Conservation (phyloP, 495 filamentous ascomycete genomes). For the Filosporella fistucella region DNA sequence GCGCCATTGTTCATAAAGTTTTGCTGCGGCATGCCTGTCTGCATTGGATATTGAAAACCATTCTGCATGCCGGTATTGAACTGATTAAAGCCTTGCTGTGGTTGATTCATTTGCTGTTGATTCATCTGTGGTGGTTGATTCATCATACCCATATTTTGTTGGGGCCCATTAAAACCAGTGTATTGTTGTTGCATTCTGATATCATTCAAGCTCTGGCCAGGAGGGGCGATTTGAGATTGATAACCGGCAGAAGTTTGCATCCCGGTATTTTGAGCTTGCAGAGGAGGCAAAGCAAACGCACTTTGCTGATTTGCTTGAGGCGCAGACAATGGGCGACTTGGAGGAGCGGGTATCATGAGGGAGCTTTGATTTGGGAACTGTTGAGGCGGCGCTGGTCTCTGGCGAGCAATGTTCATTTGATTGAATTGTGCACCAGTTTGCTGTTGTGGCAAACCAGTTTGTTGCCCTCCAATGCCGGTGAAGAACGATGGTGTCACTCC, state of each 20-base stretch:
- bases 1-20: constrained; percentile 36
- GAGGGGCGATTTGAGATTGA: constrained; percentile 53
- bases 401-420: constrained; percentile 45
- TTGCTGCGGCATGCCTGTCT: constrained; percentile 21
- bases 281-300: constrained; percentile 61
- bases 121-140: constrained; percentile 36
- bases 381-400: constrained; percentile 70
- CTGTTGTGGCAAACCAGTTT: constrained; percentile 28
- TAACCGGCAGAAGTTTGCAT: constrained; percentile 34
- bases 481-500: constrained; percentile 39
- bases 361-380: constrained; percentile 52
- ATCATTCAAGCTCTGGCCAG: constrained; percentile 72
- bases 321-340: constrained; percentile 79
- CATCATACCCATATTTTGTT: constrained; percentile 27
- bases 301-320: constrained; percentile 78
- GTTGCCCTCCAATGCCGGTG: constrained; percentile 33
- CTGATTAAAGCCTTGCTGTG: too few species aligned
- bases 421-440: constrained; percentile 27
- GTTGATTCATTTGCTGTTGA: constrained; percentile 11
- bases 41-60: constrained; percentile 31
- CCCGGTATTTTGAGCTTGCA: constrained; percentile 87
- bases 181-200: constrained; percentile 59
- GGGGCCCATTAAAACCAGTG: constrained; percentile 16
- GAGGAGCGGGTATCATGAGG: constrained; percentile 70
- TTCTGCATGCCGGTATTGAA: constrained; percentile 26